A percentile compares a stretch with the other conserved stretches of the same genome.
These are phyloP conservation scores for Colletotrichum sp. DNA, from an alignment of 2,329 filamentous ascomycete species.

Conservation along the genomic window DNA sequence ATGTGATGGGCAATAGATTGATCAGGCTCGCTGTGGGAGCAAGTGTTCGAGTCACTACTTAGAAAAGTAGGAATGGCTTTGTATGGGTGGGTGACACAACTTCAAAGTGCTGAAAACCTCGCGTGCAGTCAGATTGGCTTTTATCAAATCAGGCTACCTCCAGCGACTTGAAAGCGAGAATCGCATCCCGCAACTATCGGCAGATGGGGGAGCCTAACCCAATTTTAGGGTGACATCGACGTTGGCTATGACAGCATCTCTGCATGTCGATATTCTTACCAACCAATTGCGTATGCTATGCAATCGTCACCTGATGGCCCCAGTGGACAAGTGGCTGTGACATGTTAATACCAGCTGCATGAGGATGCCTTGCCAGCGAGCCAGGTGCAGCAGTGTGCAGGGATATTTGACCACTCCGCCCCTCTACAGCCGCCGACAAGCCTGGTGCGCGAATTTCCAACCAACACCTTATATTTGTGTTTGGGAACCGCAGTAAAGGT, in stretches of 20 bases:
- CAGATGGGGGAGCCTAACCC: fast-evolving
- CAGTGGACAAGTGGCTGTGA: background rate
- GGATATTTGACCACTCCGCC: background rate
- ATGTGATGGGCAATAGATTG: no score
- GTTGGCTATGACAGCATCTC: background rate
- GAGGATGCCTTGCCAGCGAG: background rate
- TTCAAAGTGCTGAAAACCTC: no score
- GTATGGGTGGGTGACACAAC: no score
- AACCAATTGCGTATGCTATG: fast-evolving
- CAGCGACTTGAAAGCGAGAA: no score
- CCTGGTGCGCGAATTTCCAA: background rate
- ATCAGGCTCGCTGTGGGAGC: no score
- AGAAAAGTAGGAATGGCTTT: no score
- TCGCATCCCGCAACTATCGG: fast-evolving
- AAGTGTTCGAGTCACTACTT: no score
- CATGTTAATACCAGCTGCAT: background rate
- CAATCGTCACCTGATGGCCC: background rate
- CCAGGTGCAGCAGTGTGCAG: background rate
- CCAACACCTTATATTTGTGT: fast-evolving
- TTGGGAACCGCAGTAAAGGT: background rate
- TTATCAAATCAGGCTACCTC: no score
- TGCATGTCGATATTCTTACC: background rate
- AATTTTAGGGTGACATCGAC: background rate
- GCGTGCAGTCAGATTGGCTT: no score
- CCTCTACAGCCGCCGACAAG: background rate